These are phyloP conservation scores for Chlamydomonas urium DNA, from an alignment of 139 green algal species.

Conservation along the genomic window DNA sequence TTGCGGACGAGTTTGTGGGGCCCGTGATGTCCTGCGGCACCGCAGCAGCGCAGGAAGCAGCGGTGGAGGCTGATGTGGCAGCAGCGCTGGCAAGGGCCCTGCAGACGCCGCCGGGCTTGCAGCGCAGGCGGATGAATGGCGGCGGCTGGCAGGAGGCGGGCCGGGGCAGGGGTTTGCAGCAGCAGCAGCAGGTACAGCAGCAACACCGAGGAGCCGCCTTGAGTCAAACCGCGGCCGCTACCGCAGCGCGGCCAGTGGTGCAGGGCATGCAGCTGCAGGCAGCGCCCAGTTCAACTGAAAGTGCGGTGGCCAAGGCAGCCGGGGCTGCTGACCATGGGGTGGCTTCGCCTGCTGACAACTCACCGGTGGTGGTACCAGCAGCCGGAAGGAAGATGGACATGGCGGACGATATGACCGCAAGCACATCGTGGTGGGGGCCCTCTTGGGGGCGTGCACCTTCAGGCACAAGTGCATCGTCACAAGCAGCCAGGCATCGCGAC, in stretches of 20 bases:
- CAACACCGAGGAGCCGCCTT: background rate
- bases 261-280: background rate
- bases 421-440: background rate
- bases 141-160: background rate
- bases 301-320: background rate
- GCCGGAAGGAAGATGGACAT: background rate
- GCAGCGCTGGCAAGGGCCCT: constrained; percentile 49
- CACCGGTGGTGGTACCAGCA: too few relatives aligned
- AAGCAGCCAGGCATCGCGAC: too few relatives aligned
- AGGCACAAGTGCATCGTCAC: too few relatives aligned
- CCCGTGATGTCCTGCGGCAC: constrained; percentile 43
- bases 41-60: constrained; percentile 38
- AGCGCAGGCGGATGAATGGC: background rate
- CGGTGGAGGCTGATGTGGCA: constrained; percentile 59
- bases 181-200: background rate
- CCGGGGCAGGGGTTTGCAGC: too few relatives aligned
- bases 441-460: background rate
- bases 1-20: constrained; percentile 56
- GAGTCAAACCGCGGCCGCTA: background rate
- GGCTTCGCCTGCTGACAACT: background rate
- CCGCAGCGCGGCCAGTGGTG: background rate
- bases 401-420: background rate
- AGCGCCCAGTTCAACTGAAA: background rate
- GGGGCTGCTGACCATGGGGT: background rate
- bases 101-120: background rate